Evolutionary conservation across 768 basidiomycete species (phyloP), one percentile per base, ranked within the genome.

Genomic region (Agaricus blazei): DNA sequence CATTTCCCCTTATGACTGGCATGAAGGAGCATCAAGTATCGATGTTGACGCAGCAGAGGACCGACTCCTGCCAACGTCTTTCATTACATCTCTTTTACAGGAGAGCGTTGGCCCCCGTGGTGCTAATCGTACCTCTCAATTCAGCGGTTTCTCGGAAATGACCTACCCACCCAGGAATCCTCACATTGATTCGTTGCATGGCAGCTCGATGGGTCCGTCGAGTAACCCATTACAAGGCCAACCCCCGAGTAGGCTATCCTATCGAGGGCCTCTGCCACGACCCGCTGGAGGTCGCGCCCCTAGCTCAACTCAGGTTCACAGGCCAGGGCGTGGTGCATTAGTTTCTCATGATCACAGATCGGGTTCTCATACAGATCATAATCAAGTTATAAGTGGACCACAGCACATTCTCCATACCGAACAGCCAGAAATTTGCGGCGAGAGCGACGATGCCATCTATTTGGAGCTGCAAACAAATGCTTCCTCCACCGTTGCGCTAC

Each of bases 21-120:
- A 83, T 57, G 83, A 85, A 63, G 83, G 79, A 2, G 76, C 80
- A 15, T 82, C 82, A 11, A 76, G 73, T 57, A 79, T 85, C 52
- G 76, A 75, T 49, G 72, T 79, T 48, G 81, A 82, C 66, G 74
- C 77, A n/a, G 66, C 74, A 8, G 82, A 85, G 61, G 80, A 83
- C 61, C 73, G 76, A 19, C 68, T 84, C 43, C 73, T 87, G 23
- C 76, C 83, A 7, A 83, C 84, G 2, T 78, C 81, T 2, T 79
- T 85, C 64, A 85, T 85, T 57, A 84, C 83, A 15, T 74, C 74
- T 6, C 68, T 84, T 14, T 72, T 85, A 12, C 75, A 72, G 59
- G 76, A 81, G 58, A 74, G 72, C 59, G 65, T 67, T 44, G 65
- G 69, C 26, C 58, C 62, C 29, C 64, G 66, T 34, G 61, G 51